Percentiles rank a stretch among this genome's conserved stretches.
Evolutionary conservation across 2,329 filamentous ascomycete species (phyloP).

Genomic region (Neofusicoccum umdonicola): DNA sequence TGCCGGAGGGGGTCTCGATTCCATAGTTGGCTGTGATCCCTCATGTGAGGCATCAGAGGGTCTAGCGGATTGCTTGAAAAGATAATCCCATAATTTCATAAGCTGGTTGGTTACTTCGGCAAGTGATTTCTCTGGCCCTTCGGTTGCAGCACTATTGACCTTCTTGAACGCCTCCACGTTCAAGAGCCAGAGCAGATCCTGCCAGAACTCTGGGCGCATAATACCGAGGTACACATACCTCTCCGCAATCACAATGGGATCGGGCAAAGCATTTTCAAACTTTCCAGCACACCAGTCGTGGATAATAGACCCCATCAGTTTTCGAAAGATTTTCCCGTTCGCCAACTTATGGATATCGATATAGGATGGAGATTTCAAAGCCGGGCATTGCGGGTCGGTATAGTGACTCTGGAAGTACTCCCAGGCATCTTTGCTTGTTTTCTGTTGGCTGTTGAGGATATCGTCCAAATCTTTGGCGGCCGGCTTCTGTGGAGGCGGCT

Average conservation of each 20-base stretch:
- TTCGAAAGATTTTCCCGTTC: conserved; percentile 25
- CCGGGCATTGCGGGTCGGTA: conserved; percentile 29
- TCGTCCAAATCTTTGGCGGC: neutral
- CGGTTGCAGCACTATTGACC: neutral
- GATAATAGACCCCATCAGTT: conserved; percentile 22
- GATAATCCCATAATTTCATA: neutral
- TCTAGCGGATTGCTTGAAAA: neutral
- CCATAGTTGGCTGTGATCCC: neutral
- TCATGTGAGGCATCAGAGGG: neutral
- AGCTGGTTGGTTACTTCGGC: neutral
- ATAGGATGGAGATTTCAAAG: conserved; percentile 25
- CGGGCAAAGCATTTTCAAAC: conserved; percentile 6
- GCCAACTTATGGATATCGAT: conserved; percentile 24
- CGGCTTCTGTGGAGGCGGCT: neutral
- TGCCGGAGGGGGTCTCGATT: neutral
- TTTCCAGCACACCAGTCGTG: conserved; percentile 23
- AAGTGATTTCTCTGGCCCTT: neutral
- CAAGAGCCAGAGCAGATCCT: conserved; percentile 23
- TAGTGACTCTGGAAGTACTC: conserved; percentile 28
- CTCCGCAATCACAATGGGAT: conserved; percentile 29
- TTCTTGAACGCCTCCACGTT: conserved; percentile 24
- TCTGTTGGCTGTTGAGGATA: neutral
- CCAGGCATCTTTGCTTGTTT: conserved; percentile 27
- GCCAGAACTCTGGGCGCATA: conserved; percentile 26
- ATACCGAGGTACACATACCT: conserved; percentile 32